A percentile compares a stretch with the other conserved stretches of the same genome.
These are phyloP conservation scores for Artemisia argyi DNA, from an alignment of 129 eudicot species.

Conservation along the genomic window DNA sequence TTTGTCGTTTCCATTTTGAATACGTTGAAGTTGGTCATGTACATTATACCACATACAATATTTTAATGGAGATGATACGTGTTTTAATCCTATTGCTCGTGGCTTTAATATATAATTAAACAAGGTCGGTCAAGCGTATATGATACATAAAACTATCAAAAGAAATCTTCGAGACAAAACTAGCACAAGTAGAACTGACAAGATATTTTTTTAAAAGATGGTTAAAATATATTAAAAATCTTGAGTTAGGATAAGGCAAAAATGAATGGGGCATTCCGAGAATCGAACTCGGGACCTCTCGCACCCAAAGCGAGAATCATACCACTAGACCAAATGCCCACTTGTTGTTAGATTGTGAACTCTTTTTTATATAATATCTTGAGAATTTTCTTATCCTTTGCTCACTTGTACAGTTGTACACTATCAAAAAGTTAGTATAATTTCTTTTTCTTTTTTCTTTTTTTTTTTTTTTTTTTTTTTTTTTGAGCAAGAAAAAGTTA, in stretches of 20 bases:
- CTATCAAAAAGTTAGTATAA: too few species aligned
- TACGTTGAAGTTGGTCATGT: conserved; percentile 9
- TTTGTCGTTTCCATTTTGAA: not conserved
- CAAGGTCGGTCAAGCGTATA: not conserved
- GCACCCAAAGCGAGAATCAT: conserved; percentile 98
- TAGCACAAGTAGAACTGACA: too few species aligned
- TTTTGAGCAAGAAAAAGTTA: too few species aligned
- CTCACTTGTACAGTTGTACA: too few species aligned
- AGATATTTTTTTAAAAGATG: too few species aligned
- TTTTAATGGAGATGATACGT: not conserved
- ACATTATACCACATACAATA: not conserved
- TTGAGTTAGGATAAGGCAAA: not conserved
- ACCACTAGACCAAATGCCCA: conserved; percentile 99
- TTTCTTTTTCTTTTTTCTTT: too few species aligned
- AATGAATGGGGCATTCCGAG: conserved; percentile 76
- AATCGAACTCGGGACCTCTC: conserved; percentile 97
- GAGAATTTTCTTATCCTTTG: too few species aligned
- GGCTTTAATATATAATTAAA: not conserved
- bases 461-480: too few species aligned
- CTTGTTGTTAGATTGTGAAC: not conserved
- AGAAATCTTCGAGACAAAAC: not conserved
- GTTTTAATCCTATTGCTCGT: not conserved
- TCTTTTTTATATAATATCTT: too few species aligned
- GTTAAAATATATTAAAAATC: too few species aligned
- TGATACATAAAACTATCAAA: not conserved